Percentiles rank a stretch among this genome's conserved stretches.
These are phyloP conservation scores for Colletotrichum lupini DNA, from an alignment of 2,329 filamentous ascomycete species.

Conservation along the genomic window DNA sequence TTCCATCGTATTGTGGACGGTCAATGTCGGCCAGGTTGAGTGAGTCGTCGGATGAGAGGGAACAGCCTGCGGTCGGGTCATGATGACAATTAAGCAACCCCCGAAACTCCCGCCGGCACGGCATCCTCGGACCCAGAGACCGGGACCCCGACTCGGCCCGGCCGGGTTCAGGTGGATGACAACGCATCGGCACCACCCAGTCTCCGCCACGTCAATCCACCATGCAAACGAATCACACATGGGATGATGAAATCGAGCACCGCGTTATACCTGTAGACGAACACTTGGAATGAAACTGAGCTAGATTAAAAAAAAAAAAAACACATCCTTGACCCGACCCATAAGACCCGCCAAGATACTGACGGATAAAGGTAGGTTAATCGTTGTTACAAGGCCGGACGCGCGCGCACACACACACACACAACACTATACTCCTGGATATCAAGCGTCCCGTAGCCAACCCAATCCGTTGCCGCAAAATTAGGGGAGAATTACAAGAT, in stretches of 20 bases:
- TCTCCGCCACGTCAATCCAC: not conserved
- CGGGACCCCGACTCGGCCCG: not conserved
- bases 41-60: not conserved
- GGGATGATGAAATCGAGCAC: not conserved
- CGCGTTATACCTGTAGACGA: too few species aligned
- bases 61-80: not conserved
- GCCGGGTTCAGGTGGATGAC: not conserved
- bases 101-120: not conserved
- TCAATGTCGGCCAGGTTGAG: not conserved
- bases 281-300: not conserved
- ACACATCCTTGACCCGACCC: not conserved
- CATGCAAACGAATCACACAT: too few species aligned
- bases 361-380: not conserved
- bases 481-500: conserved; percentile 11
- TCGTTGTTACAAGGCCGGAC: conserved; percentile 15
- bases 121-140: not conserved
- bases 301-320: not conserved
- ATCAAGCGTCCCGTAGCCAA: conserved; percentile 32
- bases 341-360: not conserved
- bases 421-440: conserved; percentile 35
- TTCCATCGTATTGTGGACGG: not conserved
- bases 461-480: conserved; percentile 18
- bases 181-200: not conserved
- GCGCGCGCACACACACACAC: conserved; percentile 1
- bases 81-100: not conserved